Evolutionary conservation across 106 monocot species (phyloP).

Genomic region (Dioscorea dumetorum): DNA sequence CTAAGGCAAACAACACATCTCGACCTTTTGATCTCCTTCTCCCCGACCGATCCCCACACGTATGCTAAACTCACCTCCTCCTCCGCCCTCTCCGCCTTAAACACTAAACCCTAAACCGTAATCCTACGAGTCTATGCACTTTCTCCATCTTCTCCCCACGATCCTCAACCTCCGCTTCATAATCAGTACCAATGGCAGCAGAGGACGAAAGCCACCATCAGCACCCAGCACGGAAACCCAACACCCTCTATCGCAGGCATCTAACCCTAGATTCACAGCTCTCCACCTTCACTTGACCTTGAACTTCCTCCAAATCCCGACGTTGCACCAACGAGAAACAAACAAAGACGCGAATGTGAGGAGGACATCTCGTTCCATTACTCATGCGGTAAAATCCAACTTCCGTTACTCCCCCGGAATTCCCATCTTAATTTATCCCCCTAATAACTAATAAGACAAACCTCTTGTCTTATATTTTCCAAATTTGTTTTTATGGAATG

Average conservation of each 20-base stretch:
- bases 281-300: not conserved
- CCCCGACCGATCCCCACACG: not conserved
- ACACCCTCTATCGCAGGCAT: not conserved
- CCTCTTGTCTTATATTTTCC: no score
- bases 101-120: slow-evolving; percentile 39
- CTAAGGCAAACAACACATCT: slow-evolving; percentile 52
- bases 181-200: slow-evolving; percentile 6
- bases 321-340: no score
- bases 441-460: no score
- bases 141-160: slow-evolving; percentile 37
- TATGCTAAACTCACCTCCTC: slow-evolving; percentile 20
- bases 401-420: no score
- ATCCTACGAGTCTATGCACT: slow-evolving; percentile 28
- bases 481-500: no score
- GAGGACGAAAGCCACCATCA: slow-evolving; percentile 10
- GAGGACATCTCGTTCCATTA: no score
- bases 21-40: not conserved
- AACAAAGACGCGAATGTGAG: no score
- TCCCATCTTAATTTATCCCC: no score
- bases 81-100: slow-evolving; percentile 44
- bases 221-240: slow-evolving; percentile 1
- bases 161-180: slow-evolving; percentile 30
- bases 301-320: no score
- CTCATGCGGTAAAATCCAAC: no score
- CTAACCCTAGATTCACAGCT: slow-evolving; percentile 1